phyloP scores from a whole-genome alignment of 805 yeast genomes.

The Candida coleopterorum region DNA sequence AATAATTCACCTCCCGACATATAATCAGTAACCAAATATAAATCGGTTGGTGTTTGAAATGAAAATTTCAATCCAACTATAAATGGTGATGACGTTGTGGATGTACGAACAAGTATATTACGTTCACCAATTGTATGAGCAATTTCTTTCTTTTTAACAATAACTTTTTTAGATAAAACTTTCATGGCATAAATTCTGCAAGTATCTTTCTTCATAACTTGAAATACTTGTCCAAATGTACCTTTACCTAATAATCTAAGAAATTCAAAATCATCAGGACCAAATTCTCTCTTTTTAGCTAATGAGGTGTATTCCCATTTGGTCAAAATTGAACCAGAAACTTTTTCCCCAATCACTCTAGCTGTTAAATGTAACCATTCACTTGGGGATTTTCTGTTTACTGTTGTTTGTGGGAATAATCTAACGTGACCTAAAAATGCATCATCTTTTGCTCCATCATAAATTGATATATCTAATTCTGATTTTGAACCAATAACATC shows the following conservation, averaged over 20 bases:
- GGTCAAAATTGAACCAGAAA: conserved; percentile 70
- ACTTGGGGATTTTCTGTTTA: conserved; percentile 33
- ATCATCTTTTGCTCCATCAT: conserved; percentile 80
- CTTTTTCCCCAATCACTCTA: conserved; percentile 70
- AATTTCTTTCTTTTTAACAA: conserved; percentile 93
- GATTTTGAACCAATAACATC: conserved; percentile 85
- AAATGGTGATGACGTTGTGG: conserved; percentile 84
- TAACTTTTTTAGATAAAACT: conserved; percentile 88
- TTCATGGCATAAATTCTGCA: conserved; percentile 95
- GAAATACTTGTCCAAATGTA: conserved; percentile 96
- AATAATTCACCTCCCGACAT: conserved; percentile 98
- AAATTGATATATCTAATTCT: conserved; percentile 84
- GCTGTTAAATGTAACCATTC: conserved; percentile 77
- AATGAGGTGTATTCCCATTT: conserved; percentile 63
- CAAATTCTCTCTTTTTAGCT: conserved; percentile 74
- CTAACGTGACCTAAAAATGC: conserved; percentile 82
- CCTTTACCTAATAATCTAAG: conserved; percentile 90
- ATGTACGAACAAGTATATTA: conserved; percentile 87
- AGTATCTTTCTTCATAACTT: conserved; percentile 88
- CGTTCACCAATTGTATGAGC: conserved; percentile 98
- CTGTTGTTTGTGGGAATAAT: conserved; percentile 52
- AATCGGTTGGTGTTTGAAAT: conserved; percentile 90
- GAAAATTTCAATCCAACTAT: conserved; percentile 94
- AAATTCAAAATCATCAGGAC: conserved; percentile 93
- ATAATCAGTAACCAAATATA: conserved; percentile 91